Evolutionary conservation across 2,329 filamentous ascomycete genomes (phyloP).

Genomic region (Phaeosphaeriaceae sp.): DNA sequence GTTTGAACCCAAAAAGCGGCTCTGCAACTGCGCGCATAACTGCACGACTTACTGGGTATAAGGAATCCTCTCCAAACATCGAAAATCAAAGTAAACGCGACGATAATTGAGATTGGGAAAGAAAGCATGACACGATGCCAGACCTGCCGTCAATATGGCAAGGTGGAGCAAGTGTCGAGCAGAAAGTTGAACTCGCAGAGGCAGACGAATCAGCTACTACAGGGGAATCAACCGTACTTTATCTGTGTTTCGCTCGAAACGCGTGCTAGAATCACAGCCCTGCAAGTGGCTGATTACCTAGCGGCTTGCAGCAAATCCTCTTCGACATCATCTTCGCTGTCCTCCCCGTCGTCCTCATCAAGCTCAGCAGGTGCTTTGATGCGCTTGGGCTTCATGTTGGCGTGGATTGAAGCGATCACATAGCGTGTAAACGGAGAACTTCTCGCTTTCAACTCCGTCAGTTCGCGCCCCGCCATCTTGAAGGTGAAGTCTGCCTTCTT

Average conservation of each 20-base stretch:
- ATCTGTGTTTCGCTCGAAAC: neutral
- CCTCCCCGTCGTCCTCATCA: slow-evolving; percentile 16
- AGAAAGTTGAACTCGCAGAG: too few species aligned
- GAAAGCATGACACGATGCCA: neutral
- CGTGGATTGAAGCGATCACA: slow-evolving; percentile 30
- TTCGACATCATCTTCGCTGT: slow-evolving; percentile 28
- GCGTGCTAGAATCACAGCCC: too few species aligned
- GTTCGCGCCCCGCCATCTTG: slow-evolving; percentile 49
- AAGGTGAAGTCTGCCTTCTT: slow-evolving; percentile 42
- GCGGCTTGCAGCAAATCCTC: slow-evolving; percentile 7
- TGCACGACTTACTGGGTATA: neutral
- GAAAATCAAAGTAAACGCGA: neutral
- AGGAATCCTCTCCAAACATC: neutral
- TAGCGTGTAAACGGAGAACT: slow-evolving; percentile 8
- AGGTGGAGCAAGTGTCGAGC: neutral
- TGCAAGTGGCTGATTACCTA: neutral
- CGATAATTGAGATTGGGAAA: neutral
- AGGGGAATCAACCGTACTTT: neutral
- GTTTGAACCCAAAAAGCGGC: neutral
- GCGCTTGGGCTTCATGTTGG: slow-evolving; percentile 41
- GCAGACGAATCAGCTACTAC: too few species aligned
- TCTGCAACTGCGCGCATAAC: neutral
- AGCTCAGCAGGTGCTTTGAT: slow-evolving; percentile 17
- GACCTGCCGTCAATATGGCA: neutral
- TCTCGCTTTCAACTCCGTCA: slow-evolving; percentile 47